These are phyloP conservation scores for Rasamsonia emersonii DNA, from an alignment of 2,329 filamentous ascomycete species.

Conservation along the genomic window DNA sequence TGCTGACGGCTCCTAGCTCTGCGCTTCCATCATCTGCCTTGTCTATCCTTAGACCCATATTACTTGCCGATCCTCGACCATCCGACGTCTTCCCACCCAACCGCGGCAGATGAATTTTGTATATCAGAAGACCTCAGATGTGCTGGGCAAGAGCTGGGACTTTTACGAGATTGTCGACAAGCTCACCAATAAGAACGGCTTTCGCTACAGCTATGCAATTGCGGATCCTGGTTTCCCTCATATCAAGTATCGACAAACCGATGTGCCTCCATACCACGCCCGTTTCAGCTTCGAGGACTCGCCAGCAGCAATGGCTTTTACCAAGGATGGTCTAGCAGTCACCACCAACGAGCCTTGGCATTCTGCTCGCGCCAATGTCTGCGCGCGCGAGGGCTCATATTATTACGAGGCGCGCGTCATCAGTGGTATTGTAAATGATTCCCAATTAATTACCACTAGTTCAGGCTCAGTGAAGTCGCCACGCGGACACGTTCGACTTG, in stretches of 20 bases:
- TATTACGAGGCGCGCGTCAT: constrained; percentile 93
- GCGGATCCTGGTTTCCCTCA: constrained; percentile 81
- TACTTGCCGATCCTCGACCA: constrained; percentile 30
- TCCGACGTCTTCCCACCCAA: constrained; percentile 31
- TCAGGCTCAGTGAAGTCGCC: constrained; percentile 16
- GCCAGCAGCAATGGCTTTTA: constrained; percentile 75
- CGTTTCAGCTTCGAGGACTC: constrained; percentile 91
- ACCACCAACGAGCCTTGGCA: constrained; percentile 91
- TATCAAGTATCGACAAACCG: constrained; percentile 84
- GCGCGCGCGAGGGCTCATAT: constrained; percentile 77
- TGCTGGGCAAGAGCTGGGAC: constrained; percentile 28
- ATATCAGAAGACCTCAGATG: constrained; percentile 25
- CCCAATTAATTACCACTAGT: constrained; percentile 13
- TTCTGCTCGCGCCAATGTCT: constrained; percentile 83
- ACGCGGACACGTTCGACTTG: constrained; percentile 41
- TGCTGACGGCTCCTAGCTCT: constrained; percentile 19
- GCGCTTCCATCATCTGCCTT: constrained; percentile 30
- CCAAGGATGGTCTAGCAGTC: constrained; percentile 63
- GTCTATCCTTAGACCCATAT: constrained; percentile 31
- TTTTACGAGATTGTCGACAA: constrained; percentile 38
- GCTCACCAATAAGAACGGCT: constrained; percentile 61
- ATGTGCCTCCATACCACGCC: constrained; percentile 72
- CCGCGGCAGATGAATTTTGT: constrained; percentile 32
- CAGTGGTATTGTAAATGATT: constrained; percentile 46
- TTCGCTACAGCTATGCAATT: constrained; percentile 84